Percentiles rank a stretch among this genome's conserved stretches.
Conservation (phyloP, 306 rosid species). For the Medicago lupulina region DNA sequence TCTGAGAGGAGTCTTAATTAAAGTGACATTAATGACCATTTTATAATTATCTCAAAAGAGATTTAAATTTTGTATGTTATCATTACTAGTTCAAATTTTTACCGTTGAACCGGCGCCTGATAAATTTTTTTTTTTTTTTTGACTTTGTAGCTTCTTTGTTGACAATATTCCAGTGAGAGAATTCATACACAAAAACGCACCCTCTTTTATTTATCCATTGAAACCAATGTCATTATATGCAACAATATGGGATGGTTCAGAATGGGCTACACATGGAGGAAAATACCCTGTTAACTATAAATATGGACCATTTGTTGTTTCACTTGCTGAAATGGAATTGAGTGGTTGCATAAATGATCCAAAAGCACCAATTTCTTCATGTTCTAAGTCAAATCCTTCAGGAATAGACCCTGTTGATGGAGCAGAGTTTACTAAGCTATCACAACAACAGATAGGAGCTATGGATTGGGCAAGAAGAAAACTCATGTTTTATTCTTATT, state of each 20-base stretch:
- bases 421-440: constrained; percentile 68
- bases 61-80: no score
- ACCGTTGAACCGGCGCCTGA: neutral
- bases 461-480: constrained; percentile 96
- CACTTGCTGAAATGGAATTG: constrained; percentile 65
- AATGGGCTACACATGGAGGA: constrained; percentile 98
- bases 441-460: constrained; percentile 68
- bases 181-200: constrained; percentile 53
- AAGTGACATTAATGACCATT: neutral
- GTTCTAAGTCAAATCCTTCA: constrained; percentile 58
- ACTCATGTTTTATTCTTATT: constrained; percentile 94
- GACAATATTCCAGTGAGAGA: constrained; percentile 92
- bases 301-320: constrained; percentile 80
- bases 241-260: constrained; percentile 96
- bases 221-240: constrained; percentile 89
- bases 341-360: constrained; percentile 67
- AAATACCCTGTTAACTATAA: constrained; percentile 83
- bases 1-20: no score
- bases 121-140: neutral
- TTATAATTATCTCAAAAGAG: no score
- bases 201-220: constrained; percentile 64
- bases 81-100: neutral
- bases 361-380: constrained; percentile 47
- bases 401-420: constrained; percentile 76
- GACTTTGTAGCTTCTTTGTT: constrained; percentile 69